phyloP scores from a whole-genome alignment of 2,329 filamentous ascomycete species.

The Stachybotrys chlorohalonatus region DNA sequence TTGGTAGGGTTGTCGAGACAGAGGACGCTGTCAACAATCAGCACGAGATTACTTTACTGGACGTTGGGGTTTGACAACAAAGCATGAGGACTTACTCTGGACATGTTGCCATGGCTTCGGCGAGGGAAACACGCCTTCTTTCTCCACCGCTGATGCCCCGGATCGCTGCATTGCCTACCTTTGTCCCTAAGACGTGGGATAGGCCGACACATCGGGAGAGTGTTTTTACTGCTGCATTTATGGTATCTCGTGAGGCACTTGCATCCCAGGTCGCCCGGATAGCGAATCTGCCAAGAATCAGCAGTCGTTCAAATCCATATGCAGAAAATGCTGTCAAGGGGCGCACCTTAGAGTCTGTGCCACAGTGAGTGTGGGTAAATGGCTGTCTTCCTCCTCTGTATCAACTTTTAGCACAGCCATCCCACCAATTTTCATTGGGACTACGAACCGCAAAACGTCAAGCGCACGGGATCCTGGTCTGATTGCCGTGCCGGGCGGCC shows the following conservation, averaged over 20 bases:
- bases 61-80: background rate
- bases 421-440: background rate
- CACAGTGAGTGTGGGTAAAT: background rate
- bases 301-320: background rate
- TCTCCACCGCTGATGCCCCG: conserved; percentile 50
- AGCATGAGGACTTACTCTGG: conserved; percentile 17
- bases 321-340: background rate
- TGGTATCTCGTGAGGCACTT: background rate
- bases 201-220: background rate
- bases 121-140: conserved; percentile 62
- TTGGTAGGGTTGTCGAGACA: conserved; percentile 55
- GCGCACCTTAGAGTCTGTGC: background rate
- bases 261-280: background rate
- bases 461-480: background rate
- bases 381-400: background rate
- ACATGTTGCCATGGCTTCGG: conserved; percentile 45
- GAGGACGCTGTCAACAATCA: conserved; percentile 46
- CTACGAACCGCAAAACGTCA: background rate
- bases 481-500: background rate
- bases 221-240: background rate
- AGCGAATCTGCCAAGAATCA: background rate
- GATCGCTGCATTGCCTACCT: conserved; percentile 55
- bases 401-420: background rate
- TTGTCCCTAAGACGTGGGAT: background rate
- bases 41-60: background rate